Conservation (phyloP, 352 stramenopile species). For the Saprolegnia parasitica region DNA sequence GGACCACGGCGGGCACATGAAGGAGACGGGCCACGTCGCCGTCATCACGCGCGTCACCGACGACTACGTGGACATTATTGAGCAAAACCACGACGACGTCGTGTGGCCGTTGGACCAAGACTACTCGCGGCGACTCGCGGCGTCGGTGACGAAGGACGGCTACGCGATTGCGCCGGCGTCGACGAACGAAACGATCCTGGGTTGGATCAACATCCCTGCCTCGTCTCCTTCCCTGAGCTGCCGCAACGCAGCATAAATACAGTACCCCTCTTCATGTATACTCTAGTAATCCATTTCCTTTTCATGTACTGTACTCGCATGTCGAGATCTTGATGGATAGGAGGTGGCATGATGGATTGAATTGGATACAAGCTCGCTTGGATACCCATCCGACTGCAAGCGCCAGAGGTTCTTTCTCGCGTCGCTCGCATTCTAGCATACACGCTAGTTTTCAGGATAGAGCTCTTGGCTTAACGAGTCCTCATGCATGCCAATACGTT, state of each 20-base stretch:
- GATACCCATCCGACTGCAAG: too few relatives aligned
- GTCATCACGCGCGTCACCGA: conserved; percentile 1
- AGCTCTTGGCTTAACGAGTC: too few relatives aligned
- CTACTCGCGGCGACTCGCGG: conserved; percentile 9
- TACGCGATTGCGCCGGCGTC: not conserved
- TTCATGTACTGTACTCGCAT: not conserved
- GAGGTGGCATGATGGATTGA: too few relatives aligned
- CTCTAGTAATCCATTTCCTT: not conserved
- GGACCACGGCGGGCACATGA: not conserved
- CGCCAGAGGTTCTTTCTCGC: too few relatives aligned
- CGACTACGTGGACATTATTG: conserved; percentile 15
- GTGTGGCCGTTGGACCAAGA: conserved; percentile 1
- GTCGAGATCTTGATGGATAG: too few relatives aligned
- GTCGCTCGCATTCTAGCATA: too few relatives aligned
- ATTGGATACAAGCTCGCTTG: not conserved
- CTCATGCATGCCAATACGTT: too few relatives aligned
- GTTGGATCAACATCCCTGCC: conserved; percentile 5
- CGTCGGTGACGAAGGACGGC: not conserved
- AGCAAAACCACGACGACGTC: conserved; percentile 12
- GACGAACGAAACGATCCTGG: not conserved
- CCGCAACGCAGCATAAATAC: not conserved
- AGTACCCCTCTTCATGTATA: not conserved
- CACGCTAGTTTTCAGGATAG: too few relatives aligned
- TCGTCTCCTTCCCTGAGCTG: not conserved
- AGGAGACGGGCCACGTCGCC: conserved; percentile 18